phyloP scores from a whole-genome alignment of 2,329 filamentous ascomycete genomes.

The Xylaria multiplex region DNA sequence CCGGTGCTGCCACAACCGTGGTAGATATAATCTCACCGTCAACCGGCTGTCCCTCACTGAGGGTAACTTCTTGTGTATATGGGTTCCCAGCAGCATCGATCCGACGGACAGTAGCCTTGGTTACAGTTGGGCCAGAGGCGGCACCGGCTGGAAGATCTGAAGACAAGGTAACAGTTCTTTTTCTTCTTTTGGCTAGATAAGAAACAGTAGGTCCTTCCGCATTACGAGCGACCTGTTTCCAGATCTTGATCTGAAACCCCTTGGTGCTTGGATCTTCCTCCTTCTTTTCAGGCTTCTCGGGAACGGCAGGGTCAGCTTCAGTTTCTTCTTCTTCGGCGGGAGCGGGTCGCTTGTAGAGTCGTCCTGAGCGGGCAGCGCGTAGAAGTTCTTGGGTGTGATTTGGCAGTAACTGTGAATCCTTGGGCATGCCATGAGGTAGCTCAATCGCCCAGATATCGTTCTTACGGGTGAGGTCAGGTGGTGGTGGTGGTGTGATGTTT shows the following conservation, averaged over 20 bases:
- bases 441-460: constrained; percentile 79
- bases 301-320: constrained; percentile 57
- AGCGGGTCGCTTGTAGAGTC: constrained; percentile 76
- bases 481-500: constrained; percentile 72
- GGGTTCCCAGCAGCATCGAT: constrained; percentile 82
- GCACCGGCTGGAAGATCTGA: constrained; percentile 61
- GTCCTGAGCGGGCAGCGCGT: constrained; percentile 80
- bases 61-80: constrained; percentile 83
- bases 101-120: constrained; percentile 82
- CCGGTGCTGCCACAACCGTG: constrained; percentile 63
- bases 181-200: constrained; percentile 69
- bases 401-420: constrained; percentile 80
- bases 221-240: constrained; percentile 71
- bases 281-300: constrained; percentile 68
- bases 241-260: constrained; percentile 66
- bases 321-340: constrained; percentile 69
- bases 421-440: constrained; percentile 82
- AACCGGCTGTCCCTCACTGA: constrained; percentile 80
- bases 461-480: constrained; percentile 70
- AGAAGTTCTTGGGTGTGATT: constrained; percentile 85
- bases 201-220: constrained; percentile 63
- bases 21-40: constrained; percentile 82
- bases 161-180: constrained; percentile 67
- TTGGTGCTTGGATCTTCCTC: constrained; percentile 68
- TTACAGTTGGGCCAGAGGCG: constrained; percentile 66